A percentile compares a stretch with the other conserved stretches of the same genome.
Evolutionary conservation across 2,329 filamentous ascomycete genomes (phyloP).

Genomic region (Phyllosticta citrichinensis): DNA sequence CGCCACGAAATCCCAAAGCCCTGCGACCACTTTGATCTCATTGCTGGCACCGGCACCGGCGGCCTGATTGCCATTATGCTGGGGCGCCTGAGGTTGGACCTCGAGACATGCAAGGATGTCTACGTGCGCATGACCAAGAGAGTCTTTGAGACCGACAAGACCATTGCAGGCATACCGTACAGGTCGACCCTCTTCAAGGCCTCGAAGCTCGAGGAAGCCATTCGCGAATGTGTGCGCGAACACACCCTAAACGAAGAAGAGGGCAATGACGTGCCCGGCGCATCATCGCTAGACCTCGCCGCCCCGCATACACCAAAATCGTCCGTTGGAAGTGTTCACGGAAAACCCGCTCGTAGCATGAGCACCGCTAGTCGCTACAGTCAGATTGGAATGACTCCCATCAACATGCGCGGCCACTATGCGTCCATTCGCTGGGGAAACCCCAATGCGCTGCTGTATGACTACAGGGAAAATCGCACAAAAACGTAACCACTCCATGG

Average conservation of each 20-base stretch:
- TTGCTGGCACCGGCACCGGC: conserved; percentile 88
- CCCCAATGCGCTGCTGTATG: conserved; percentile 78
- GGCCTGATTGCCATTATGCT: conserved; percentile 97
- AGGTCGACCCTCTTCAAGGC: conserved; percentile 94
- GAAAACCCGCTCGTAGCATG: conserved; percentile 45
- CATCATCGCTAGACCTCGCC: conserved; percentile 32
- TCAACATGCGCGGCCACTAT: conserved; percentile 34
- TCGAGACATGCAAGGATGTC: conserved; percentile 95
- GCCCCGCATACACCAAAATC: conserved; percentile 27
- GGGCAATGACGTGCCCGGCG: conserved; percentile 57
- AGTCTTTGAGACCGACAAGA: conserved; percentile 98
- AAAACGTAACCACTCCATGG: conserved; percentile 62
- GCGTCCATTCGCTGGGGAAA: conserved; percentile 58
- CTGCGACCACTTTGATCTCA: conserved; percentile 97
- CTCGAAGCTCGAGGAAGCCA: conserved; percentile 87
- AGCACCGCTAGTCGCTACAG: conserved; percentile 79
- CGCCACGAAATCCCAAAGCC: conserved; percentile 90
- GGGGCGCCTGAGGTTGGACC: conserved; percentile 76
- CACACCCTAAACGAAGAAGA: conserved; percentile 67
- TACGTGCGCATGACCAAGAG: conserved; percentile 90
- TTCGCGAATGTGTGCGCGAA: conserved; percentile 76
- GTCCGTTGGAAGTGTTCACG: conserved; percentile 20
- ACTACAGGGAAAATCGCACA: conserved; percentile 72
- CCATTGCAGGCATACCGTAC: conserved; percentile 89
- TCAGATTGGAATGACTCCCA: conserved; percentile 59